Conservation (phyloP, 2,329 filamentous ascomycete species). For the Epicoccum nigrum region DNA sequence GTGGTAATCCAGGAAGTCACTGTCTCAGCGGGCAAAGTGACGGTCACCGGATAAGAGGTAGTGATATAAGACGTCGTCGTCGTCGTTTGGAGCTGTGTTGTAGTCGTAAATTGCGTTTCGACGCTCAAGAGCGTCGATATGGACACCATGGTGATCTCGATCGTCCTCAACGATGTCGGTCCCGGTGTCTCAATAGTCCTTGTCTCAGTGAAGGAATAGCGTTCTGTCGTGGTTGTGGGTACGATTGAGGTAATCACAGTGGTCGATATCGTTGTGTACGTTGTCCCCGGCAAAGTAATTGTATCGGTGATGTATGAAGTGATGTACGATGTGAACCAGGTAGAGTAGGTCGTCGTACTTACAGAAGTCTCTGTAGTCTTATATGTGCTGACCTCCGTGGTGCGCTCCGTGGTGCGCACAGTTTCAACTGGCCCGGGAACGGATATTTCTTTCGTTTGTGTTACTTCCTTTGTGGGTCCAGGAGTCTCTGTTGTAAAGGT, state of each 20-base stretch:
- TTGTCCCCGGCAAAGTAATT: constrained; percentile 1
- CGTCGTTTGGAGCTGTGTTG: not conserved
- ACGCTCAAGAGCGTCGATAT: constrained; percentile 9
- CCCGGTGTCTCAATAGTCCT: not conserved
- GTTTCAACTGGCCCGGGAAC: constrained; percentile 7
- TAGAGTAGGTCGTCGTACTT: constrained; percentile 11
- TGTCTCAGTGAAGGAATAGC: constrained; percentile 1
- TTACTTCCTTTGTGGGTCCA: constrained; percentile 12
- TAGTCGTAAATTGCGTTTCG: not conserved
- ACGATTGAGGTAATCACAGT: not conserved
- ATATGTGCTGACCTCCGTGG: constrained; percentile 6
- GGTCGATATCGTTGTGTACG: not conserved
- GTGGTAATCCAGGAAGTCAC: not conserved
- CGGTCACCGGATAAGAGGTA: not conserved
- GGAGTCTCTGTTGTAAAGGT: constrained; percentile 12
- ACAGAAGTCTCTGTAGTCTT: constrained; percentile 8
- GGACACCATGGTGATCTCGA: not conserved
- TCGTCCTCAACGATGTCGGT: not conserved
- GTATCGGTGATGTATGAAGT: constrained; percentile 4
- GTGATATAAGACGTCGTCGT: constrained; percentile 6
- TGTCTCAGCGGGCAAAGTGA: not conserved
- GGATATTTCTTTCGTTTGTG: constrained; percentile 20
- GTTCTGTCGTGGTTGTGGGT: constrained; percentile 3
- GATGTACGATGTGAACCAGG: constrained; percentile 2
- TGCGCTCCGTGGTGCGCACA: not conserved